Evolutionary conservation across 2,329 filamentous ascomycete species (phyloP).

Genomic region (Xylaria sp.): DNA sequence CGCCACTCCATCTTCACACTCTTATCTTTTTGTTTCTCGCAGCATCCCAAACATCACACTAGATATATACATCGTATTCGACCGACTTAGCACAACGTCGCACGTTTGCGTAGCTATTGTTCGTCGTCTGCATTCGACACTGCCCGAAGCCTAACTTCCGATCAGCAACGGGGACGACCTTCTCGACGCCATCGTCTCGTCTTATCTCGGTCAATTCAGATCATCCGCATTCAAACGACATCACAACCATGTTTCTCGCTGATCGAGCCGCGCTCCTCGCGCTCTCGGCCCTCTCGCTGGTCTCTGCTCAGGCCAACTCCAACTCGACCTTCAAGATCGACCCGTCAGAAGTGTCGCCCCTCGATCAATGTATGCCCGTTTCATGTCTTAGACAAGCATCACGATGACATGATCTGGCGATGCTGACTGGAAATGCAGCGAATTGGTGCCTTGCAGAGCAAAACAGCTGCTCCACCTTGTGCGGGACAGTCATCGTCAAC

Average conservation of each 20-base stretch:
- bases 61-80: slow-evolving; percentile 16
- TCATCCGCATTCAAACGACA: slow-evolving; percentile 1
- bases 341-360: slow-evolving; percentile 47
- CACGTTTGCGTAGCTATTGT: slow-evolving; percentile 15
- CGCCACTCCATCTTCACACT: neutral
- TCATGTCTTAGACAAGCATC: slow-evolving; percentile 5
- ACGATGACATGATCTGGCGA: slow-evolving; percentile 1
- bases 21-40: slow-evolving; percentile 9
- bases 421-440: slow-evolving; percentile 48
- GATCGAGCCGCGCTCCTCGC: slow-evolving; percentile 54
- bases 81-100: slow-evolving; percentile 16
- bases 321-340: slow-evolving; percentile 60
- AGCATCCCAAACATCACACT: slow-evolving; percentile 20
- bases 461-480: slow-evolving; percentile 63
- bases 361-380: slow-evolving; percentile 52
- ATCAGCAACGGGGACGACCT: slow-evolving; percentile 2
- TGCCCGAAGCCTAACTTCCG: slow-evolving; percentile 3
- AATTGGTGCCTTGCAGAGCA: slow-evolving; percentile 64
- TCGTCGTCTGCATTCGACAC: slow-evolving; percentile 19
- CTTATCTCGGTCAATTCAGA: neutral
- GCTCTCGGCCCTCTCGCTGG: slow-evolving; percentile 56
- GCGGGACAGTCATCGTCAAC: slow-evolving; percentile 56
- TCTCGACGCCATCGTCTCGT: neutral
- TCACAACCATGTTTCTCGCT: slow-evolving; percentile 46
- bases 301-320: slow-evolving; percentile 55